These are phyloP conservation scores for Zoysia pacifica DNA, from an alignment of 176 grass and related monocot species.

Conservation along the genomic window DNA sequence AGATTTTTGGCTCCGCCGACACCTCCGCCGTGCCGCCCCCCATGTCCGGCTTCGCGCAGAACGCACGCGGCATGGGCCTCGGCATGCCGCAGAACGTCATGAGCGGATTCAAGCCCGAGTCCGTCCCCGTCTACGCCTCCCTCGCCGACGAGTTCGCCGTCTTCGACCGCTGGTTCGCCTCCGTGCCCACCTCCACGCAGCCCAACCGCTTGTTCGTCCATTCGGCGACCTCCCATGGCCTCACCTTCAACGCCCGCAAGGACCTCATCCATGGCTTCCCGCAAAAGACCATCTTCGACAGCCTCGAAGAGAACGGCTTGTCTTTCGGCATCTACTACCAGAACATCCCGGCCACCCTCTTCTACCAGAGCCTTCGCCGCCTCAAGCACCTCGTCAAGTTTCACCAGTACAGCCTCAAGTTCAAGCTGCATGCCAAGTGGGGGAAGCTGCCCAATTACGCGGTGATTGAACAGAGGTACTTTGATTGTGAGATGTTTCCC, in stretches of 20 bases:
- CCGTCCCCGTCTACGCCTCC: conserved; percentile 64
- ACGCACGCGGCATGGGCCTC: conserved; percentile 74
- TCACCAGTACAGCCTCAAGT: conserved; percentile 79
- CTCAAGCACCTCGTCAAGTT: conserved; percentile 84
- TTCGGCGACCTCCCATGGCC: conserved; percentile 85
- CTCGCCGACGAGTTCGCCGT: conserved; percentile 77
- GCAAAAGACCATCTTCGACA: conserved; percentile 95
- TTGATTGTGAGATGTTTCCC: conserved; percentile 68
- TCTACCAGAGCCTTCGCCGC: conserved; percentile 79
- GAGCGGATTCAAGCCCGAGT: conserved; percentile 67
- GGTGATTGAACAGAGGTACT: conserved; percentile 89
- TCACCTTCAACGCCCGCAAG: conserved; percentile 88
- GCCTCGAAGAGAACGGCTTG: conserved; percentile 71
- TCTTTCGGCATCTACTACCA: conserved; percentile 92
- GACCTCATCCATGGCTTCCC: conserved; percentile 93
- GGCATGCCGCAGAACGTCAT: conserved; percentile 92
- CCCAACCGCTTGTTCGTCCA: conserved; percentile 92
- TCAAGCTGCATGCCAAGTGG: conserved; percentile 73
- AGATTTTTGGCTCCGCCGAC: conserved; percentile 87
- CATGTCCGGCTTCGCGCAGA: conserved; percentile 87
- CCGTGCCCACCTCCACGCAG: conserved; percentile 86
- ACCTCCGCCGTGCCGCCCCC: conserved; percentile 66
- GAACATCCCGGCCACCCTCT: conserved; percentile 84
- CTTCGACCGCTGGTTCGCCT: conserved; percentile 90
- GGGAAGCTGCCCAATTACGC: conserved; percentile 82